Conservation (phyloP, 2,329 filamentous ascomycete genomes). For the Coniochaeta sp. region DNA sequence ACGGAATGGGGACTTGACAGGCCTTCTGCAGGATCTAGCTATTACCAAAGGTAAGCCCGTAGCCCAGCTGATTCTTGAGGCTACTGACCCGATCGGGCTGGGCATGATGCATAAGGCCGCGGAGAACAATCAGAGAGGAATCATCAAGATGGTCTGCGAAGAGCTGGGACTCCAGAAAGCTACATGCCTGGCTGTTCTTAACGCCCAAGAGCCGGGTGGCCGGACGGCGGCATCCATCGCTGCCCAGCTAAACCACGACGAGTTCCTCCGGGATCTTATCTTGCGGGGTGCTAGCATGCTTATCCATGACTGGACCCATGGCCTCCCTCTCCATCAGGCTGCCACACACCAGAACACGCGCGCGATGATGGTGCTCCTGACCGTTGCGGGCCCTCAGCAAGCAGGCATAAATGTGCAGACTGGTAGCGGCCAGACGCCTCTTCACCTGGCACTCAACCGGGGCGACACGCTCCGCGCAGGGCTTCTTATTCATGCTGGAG, state of each 20-base stretch:
- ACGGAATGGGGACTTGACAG: no score
- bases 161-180: not conserved
- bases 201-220: not conserved
- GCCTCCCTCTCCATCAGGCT: not conserved
- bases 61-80: not conserved
- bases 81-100: not conserved
- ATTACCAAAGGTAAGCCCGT: not conserved
- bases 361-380: not conserved
- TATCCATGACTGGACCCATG: not conserved
- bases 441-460: not conserved
- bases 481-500: not conserved
- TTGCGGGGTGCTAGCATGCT: not conserved
- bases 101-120: not conserved
- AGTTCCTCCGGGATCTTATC: not conserved
- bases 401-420: not conserved
- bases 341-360: not conserved
- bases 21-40: no score
- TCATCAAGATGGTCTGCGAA: not conserved
- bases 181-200: not conserved
- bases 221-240: not conserved
- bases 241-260: not conserved
- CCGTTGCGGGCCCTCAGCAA: not conserved
- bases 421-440: not conserved
- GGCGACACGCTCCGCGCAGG: not conserved
- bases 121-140: not conserved